phyloP scores from a whole-genome alignment of 1,284 basidiomycete species.

The Laetiporus sulphureus region DNA sequence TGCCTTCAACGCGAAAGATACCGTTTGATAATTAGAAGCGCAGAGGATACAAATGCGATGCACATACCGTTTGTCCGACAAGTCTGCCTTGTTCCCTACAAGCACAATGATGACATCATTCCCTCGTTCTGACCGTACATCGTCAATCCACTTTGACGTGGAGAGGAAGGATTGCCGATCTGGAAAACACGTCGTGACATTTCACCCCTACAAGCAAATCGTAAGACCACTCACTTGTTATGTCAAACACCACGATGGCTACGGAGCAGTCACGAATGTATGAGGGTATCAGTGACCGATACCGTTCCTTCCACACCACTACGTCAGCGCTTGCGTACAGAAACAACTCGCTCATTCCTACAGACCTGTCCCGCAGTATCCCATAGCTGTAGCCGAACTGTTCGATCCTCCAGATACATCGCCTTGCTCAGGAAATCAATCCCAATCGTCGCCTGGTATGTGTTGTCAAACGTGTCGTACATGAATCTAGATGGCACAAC shows the following conservation, averaged over 20 bases:
- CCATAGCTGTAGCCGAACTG: constrained; percentile 96
- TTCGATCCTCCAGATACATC: constrained; percentile 99
- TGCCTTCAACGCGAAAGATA: constrained; percentile 53
- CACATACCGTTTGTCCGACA: constrained; percentile 85
- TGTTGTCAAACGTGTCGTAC: constrained; percentile 99
- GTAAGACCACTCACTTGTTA: constrained; percentile 75
- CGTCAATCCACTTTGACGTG: constrained; percentile 99
- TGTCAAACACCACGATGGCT: constrained; percentile 97
- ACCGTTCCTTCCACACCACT: constrained; percentile 70
- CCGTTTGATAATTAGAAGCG: not conserved
- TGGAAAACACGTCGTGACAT: constrained; percentile 25
- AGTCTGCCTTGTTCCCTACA: constrained; percentile 98
- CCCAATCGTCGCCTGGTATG: constrained; percentile 99
- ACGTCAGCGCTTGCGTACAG: not conserved
- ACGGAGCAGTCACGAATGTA: constrained; percentile 99
- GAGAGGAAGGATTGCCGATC: constrained; percentile 96
- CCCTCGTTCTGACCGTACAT: constrained; percentile 95
- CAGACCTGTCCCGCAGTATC: constrained; percentile 98
- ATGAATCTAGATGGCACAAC: constrained; percentile 61
- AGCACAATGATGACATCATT: constrained; percentile 98
- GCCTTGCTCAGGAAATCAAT: constrained; percentile 99
- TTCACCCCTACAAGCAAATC: not conserved
- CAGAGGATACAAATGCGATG: constrained; percentile 12
- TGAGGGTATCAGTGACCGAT: constrained; percentile 95
- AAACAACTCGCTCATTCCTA: constrained; percentile 21